Evolutionary conservation across 352 stramenopile species (phyloP), one percentile per base, ranked within the genome.

Genomic region (Phytophthora ohioensis): DNA sequence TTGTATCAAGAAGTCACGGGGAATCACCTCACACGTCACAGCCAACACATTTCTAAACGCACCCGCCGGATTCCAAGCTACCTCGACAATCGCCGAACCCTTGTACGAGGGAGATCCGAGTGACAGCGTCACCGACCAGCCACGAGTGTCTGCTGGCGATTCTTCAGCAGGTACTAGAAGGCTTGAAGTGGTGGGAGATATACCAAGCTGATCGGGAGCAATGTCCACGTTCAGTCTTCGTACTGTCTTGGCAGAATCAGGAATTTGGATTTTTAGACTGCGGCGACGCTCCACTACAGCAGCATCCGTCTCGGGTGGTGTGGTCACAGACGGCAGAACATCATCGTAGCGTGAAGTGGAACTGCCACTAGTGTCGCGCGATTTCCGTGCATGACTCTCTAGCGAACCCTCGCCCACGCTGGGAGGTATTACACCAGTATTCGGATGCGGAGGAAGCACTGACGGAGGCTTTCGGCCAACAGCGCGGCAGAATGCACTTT

Each of bases 151-250:
- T 45, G 64, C 69, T 5, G 89, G 89, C 10, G 78, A 82, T 69
- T 95, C 90, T 78, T 95, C 88, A 6, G 93, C 76, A 38, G 84
- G 82, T 21, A 97, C 70, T 11, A 94, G 58, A 60, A 96, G 69
- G 7, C 68, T 89, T 42, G 76, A 91, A 4, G 67, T 79, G 4
- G 51, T 59, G 11, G 76, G 64, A 36, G 79, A 87, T 48, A 82
- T 67, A 32, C 75, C 70, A 31, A 80, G 63, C 30, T 91, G 82
- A 46, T 80, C 68, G 7, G 73, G 51, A 15, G 39, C 43, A 36
- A 84, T 70, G 17, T 74, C 45, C 38, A 84, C 61, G 55, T 81
- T 79, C 39, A 81, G 38, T 10, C 46, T 69, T 51, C 61, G 57
- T 21, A 21, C 27, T 34, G 39, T 38, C 47, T 56, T 66, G 17